Conservation (phyloP, 805 yeast species). For the Komagataella pastoris region DNA sequence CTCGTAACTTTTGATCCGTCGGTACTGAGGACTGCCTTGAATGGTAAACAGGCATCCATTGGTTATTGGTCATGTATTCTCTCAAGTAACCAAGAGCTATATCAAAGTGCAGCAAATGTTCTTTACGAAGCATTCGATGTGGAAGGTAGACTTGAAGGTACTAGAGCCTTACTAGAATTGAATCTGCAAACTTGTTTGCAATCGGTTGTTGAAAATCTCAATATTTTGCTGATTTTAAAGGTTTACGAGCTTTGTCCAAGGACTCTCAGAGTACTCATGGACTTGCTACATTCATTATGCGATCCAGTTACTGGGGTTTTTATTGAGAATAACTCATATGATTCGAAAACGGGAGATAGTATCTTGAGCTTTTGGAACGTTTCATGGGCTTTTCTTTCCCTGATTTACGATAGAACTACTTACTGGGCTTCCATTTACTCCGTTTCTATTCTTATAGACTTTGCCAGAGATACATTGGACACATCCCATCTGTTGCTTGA, state of each 20-base stretch:
- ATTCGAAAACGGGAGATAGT: constrained; percentile 14
- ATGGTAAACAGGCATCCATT: constrained; percentile 28
- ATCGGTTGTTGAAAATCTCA: constrained; percentile 34
- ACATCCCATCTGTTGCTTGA: constrained; percentile 56
- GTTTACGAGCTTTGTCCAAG: constrained; percentile 66
- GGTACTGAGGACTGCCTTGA: constrained; percentile 20
- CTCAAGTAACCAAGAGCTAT: constrained; percentile 41
- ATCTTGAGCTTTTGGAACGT: constrained; percentile 41
- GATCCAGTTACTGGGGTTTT: constrained; percentile 56
- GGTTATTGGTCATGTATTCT: constrained; percentile 70
- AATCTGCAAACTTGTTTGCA: constrained; percentile 30
- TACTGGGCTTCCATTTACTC: constrained; percentile 63
- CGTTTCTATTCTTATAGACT: constrained; percentile 50
- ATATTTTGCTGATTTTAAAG: constrained; percentile 28
- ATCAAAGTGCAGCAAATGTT: constrained; percentile 59
- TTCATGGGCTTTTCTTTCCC: constrained; percentile 61
- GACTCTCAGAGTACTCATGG: constrained; percentile 63
- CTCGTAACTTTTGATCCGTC: not conserved
- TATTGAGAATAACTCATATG: constrained; percentile 2
- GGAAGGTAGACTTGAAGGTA: constrained; percentile 66
- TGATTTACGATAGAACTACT: constrained; percentile 55
- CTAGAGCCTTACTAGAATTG: constrained; percentile 35
- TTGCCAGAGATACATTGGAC: constrained; percentile 79
- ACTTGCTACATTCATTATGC: constrained; percentile 45
- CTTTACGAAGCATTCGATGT: constrained; percentile 70